Base-by-base conservation (phyloP, 1,284 basidiomycete species). In the Pseudozyma thailandica region DNA sequence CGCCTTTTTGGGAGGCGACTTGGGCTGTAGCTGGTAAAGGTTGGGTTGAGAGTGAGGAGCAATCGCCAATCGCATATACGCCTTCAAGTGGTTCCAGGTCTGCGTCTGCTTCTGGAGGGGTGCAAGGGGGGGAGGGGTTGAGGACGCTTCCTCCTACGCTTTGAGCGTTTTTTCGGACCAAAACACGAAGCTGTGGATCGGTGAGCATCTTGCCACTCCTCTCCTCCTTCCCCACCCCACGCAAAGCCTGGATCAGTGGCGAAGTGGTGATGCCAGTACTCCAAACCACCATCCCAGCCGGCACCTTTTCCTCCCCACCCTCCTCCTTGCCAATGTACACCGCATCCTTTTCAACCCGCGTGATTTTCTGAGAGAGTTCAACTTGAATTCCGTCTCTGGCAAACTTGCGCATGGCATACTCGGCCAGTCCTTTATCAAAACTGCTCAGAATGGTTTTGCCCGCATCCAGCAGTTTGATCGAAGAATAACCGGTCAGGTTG, bases 261-360 rank as follows among this genome's bases (percentile, higher is more conserved):
- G 93, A 93, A 3, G 90, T 88, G 9, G 90, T 87, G 8, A 94
- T 85, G 2, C 91, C 92, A 5, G 92, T 93, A 72, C 21, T 90
- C 93, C 92, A 93, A 18, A 94, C 91, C 6, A 92, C 86, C 35
- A 93, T 84, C 15, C 92, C 92, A 79, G 58, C 58, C 1, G 9
- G 21, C 15, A 57, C 8, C 23, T 27, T 35, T 6, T 46, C 27
- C 13, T 39, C 41, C 2, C 27, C 52, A 10, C 31, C 31, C 12
- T 33, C 12, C 31, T 10, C 12, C 12, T 33, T 33, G 1, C 23
- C 41, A 6, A 30, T 30, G 12, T 51, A 43, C 0, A 64, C 43
- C 0, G 38, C 46, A n/a, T 73, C 61, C 9, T 33, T 43, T 26
- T 72, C 51, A 7, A 78, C 75, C 0, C 52, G 42, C 4, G 2